Evolutionary conservation across 2,329 filamentous ascomycete species (phyloP), one percentile per base, ranked within the genome.

Genomic region (Fusarium liriodendri): DNA sequence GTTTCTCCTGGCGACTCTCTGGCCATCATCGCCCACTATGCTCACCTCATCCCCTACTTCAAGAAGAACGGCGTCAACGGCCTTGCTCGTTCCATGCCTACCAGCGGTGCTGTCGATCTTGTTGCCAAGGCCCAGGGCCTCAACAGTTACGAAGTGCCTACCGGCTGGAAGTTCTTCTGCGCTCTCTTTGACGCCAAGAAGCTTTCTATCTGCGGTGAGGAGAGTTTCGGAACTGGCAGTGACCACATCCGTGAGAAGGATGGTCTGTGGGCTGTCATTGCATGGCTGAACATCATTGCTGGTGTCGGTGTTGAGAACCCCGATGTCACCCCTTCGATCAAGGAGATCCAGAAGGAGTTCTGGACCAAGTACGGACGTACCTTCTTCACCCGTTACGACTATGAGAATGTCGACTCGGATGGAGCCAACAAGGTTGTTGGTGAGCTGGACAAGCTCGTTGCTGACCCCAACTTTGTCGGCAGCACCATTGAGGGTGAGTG

Each of bases 161-260:
- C 97, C 1, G 97, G 97, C 79, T 99, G 97, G 97, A 98, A 98
- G 85, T 98, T 98, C 89, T 98, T 98, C 91, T 98, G 95, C 82
- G 95, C 95, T 79, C 89, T 98, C 67, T 98, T 98, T 80, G 95
- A 98, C 81, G 93, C 94, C 75, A 88, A 97, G 85, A 98, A 97
- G 89, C 93, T 98, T 81, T 98, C 97, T 80, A 99, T 99, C 83
- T 99, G 97, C 82, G 97, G 97, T 68, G 97, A 99, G 86, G 97
- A 99, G 89, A 97, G 94, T 75, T 99, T 99, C 83, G 97, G 97
- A 76, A 99, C 97, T 13, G 97, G 97, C 42, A 97, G 94, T 85
- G 98, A 99, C 88, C 97, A 99, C 85, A 98, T 99, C 81, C 95
- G 97, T 78, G 97, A 99, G 88, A 99, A 99, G 90, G 97, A 99